A percentile compares a stretch with the other conserved stretches of the same genome.
phyloP scores from a whole-genome alignment of 2,329 filamentous ascomycete species.

The Fusarium succisae region DNA sequence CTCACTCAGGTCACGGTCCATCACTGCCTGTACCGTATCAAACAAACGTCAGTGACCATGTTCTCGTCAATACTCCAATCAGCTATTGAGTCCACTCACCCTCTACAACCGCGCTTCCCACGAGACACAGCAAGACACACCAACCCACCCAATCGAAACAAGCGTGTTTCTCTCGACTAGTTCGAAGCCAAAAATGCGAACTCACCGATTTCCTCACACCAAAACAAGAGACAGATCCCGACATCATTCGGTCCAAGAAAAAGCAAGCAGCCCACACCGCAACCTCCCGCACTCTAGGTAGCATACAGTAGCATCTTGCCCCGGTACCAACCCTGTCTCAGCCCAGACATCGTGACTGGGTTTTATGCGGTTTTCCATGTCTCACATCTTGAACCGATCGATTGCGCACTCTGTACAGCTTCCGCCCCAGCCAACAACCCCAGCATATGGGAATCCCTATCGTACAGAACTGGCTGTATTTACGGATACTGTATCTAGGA shows the following conservation, averaged over 20 bases:
- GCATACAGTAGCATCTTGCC: not conserved
- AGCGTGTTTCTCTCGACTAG: conserved; percentile 33
- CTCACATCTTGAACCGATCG: conserved; percentile 38
- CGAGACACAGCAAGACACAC: conserved; percentile 33
- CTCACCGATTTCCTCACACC: conserved; percentile 15
- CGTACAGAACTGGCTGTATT: not conserved
- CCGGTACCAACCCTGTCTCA: conserved; percentile 28
- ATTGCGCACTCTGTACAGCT: conserved; percentile 38
- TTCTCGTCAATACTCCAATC: conserved; percentile 12
- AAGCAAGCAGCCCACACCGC: conserved; percentile 35
- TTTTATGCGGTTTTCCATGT: conserved; percentile 39
- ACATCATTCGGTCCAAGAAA: conserved; percentile 34
- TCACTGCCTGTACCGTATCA: not conserved
- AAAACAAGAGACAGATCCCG: conserved; percentile 22
- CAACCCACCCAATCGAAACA: conserved; percentile 29
- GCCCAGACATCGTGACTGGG: conserved; percentile 32
- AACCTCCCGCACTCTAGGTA: conserved; percentile 19
- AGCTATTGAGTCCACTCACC: conserved; percentile 26
- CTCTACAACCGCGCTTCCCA: conserved; percentile 26
- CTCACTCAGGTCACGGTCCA: not conserved
- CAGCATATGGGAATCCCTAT: conserved; percentile 22
- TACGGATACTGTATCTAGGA: not conserved
- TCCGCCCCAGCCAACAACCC: not conserved
- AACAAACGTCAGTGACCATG: not conserved
- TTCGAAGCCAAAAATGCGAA: conserved; percentile 34